phyloP scores from a whole-genome alignment of 371 early-diverging fungal species.

The Saksenaea vasiformis region DNA sequence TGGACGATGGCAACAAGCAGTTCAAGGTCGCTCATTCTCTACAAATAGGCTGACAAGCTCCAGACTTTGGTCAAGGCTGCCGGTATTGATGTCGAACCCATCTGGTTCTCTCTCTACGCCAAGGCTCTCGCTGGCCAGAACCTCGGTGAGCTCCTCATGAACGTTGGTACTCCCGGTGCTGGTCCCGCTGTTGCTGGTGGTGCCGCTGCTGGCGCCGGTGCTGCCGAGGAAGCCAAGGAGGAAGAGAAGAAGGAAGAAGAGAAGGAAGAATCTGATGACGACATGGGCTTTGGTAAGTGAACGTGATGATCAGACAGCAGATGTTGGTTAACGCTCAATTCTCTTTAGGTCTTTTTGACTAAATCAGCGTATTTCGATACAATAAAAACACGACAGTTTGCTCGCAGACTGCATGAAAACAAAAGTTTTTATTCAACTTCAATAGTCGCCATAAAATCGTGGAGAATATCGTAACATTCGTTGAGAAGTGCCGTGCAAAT shows the following conservation, averaged over 20 bases:
- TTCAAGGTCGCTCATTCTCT: not conserved
- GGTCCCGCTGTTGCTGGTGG: conserved; percentile 66
- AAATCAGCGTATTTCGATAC: conserved; percentile 4
- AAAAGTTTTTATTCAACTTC: conserved; percentile 14
- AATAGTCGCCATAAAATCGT: conserved; percentile 61
- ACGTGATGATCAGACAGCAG: not conserved
- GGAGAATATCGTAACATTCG: conserved; percentile 87
- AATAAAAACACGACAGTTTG: conserved; percentile 12
- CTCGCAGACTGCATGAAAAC: not conserved
- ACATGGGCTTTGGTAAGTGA: conserved; percentile 84
- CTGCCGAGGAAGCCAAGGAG: conserved; percentile 60
- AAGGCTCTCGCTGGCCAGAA: conserved; percentile 96
- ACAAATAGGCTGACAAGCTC: conserved; percentile 88
- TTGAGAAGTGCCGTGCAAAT: conserved; percentile 81
- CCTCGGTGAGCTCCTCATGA: conserved; percentile 84
- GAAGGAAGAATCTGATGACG: conserved; percentile 89
- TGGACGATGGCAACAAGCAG: not conserved
- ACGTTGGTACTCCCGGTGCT: conserved; percentile 85
- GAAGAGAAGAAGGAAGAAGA: conserved; percentile 71
- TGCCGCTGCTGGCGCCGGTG: conserved; percentile 48
- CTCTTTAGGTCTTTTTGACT: conserved; percentile 14
- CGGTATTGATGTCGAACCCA: conserved; percentile 89
- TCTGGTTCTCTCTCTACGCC: conserved; percentile 95
- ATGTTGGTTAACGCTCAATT: not conserved
- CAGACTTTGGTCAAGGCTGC: conserved; percentile 88